phyloP scores from a whole-genome alignment of 495 filamentous ascomycete species.

The Talaromyces nanjingensis region DNA sequence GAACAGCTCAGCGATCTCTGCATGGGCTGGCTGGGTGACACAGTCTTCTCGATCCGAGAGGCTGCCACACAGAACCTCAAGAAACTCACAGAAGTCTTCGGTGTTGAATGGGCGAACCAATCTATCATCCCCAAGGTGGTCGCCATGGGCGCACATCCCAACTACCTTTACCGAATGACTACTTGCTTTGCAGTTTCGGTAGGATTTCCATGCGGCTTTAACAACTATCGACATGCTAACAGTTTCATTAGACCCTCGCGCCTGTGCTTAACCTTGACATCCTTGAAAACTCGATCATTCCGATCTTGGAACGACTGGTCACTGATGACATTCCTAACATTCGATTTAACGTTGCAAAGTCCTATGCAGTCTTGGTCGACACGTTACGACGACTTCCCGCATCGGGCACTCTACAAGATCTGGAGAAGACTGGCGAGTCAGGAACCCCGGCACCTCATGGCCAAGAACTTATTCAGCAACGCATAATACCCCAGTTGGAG shows the following conservation, averaged over 20 bases:
- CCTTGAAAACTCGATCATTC: constrained; percentile 86
- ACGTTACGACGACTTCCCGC: constrained; percentile 84
- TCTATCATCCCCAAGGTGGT: constrained; percentile 98
- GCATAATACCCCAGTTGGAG: constrained; percentile 82
- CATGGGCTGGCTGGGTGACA: constrained; percentile 99
- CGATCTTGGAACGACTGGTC: constrained; percentile 90
- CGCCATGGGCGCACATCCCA: constrained; percentile 94
- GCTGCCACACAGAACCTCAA: constrained; percentile 94
- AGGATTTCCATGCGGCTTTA: constrained; percentile 29
- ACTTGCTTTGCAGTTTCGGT: constrained; percentile 98
- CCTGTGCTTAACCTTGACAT: constrained; percentile 86
- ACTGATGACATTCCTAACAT: constrained; percentile 96
- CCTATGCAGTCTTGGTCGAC: constrained; percentile 80
- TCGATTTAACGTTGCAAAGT: constrained; percentile 98
- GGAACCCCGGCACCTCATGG: constrained; percentile 60
- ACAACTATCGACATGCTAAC: background rate
- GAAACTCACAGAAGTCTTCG: constrained; percentile 97
- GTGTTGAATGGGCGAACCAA: constrained; percentile 94
- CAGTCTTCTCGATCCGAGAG: constrained; percentile 96
- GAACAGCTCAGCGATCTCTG: constrained; percentile 91
- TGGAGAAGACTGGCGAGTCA: constrained; percentile 69
- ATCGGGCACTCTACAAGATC: constrained; percentile 72
- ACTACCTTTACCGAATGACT: constrained; percentile 99
- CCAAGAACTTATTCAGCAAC: constrained; percentile 77
- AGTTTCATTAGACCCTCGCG: constrained; percentile 72